These are phyloP conservation scores for Coniosporium apollinis DNA, from an alignment of 495 filamentous ascomycete species.

Conservation along the genomic window DNA sequence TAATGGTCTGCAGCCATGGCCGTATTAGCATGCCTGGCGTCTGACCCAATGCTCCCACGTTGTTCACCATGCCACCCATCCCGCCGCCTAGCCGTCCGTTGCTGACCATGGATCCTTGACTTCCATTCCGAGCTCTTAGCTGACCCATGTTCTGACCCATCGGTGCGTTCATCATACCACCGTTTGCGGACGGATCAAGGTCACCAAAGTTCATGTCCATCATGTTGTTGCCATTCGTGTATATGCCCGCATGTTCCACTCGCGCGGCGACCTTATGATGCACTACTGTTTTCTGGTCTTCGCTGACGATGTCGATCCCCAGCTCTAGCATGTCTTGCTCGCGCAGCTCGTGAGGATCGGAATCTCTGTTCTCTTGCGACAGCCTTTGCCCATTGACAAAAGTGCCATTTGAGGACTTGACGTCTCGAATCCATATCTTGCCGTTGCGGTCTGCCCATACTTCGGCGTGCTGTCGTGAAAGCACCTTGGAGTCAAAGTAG, in stretches of 20 bases:
- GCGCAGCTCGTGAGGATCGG: constrained; percentile 79
- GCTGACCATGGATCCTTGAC: constrained; percentile 47
- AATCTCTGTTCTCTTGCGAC: constrained; percentile 85
- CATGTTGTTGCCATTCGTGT: constrained; percentile 46
- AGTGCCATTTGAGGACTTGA: constrained; percentile 96
- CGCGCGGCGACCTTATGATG: constrained; percentile 96
- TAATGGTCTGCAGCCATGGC: constrained; percentile 74
- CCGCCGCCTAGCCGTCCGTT: constrained; percentile 27
- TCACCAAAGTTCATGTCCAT: constrained; percentile 84
- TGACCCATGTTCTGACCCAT: constrained; percentile 38
- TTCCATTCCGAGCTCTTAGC: constrained; percentile 54
- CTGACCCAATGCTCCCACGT: constrained; percentile 42
- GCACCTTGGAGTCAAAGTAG: constrained; percentile 93
- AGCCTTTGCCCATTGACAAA: constrained; percentile 89
- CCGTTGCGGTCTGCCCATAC: constrained; percentile 82
- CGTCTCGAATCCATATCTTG: constrained; percentile 89
- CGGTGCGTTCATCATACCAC: constrained; percentile 46
- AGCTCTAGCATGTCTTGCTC: constrained; percentile 80
- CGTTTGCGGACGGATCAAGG: constrained; percentile 53
- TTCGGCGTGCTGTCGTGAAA: constrained; percentile 91
- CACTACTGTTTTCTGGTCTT: constrained; percentile 94
- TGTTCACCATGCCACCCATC: constrained; percentile 25
- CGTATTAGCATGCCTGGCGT: constrained; percentile 55
- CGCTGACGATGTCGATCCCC: constrained; percentile 94
- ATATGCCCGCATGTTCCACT: constrained; percentile 81